Conservation (phyloP, 2,329 filamentous ascomycete species). For the Paecilomyces dactylethromorphus region DNA sequence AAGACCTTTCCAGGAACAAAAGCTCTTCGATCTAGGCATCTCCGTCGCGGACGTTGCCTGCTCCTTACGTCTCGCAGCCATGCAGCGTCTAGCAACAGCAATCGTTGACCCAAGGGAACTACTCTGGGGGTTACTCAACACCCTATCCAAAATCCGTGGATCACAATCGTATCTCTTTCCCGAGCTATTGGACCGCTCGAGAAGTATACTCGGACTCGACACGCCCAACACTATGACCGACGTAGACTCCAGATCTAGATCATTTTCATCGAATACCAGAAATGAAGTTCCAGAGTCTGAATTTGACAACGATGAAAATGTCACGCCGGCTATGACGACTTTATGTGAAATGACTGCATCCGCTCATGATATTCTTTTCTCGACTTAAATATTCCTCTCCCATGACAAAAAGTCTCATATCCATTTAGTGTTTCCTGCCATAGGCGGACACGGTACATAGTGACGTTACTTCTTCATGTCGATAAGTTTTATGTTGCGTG, state of each 20-base stretch:
- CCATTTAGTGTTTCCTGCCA: too few species aligned
- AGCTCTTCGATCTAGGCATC: slow-evolving; percentile 28
- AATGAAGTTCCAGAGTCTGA: neutral
- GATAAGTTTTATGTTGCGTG: too few species aligned
- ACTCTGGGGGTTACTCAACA: slow-evolving; percentile 33
- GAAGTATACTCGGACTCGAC: slow-evolving; percentile 23
- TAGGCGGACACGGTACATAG: too few species aligned
- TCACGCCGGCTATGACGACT: neutral
- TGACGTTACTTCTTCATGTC: too few species aligned
- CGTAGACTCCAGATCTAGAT: neutral
- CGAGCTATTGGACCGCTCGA: slow-evolving; percentile 23
- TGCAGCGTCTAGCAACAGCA: slow-evolving; percentile 22
- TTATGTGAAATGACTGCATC: neutral
- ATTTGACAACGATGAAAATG: neutral
- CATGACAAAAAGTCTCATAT: too few species aligned
- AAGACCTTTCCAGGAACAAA: slow-evolving; percentile 25
- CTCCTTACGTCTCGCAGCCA: slow-evolving; percentile 21
- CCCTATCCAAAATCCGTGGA: slow-evolving; percentile 31
- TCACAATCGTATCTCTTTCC: slow-evolving; percentile 32
- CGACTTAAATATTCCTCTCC: neutral
- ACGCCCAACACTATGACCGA: slow-evolving; percentile 15
- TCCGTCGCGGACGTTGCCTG: slow-evolving; percentile 27
- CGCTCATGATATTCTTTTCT: neutral
- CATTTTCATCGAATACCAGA: neutral
- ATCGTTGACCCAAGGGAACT: slow-evolving; percentile 27